Base-by-base conservation (phyloP, 2,329 filamentous ascomycete species). In the Penicillium hordei region DNA sequence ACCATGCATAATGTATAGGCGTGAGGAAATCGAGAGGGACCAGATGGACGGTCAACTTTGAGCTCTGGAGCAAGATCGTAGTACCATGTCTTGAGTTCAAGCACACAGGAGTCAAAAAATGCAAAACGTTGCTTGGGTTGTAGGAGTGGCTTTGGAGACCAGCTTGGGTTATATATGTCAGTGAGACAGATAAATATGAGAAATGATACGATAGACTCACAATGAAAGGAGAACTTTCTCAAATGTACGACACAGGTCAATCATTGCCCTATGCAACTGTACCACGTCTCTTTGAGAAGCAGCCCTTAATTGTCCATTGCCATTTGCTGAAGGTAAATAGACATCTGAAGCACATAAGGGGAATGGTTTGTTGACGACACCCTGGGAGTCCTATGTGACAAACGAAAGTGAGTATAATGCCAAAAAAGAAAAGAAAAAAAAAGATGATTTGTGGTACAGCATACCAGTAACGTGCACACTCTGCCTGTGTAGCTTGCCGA, bases 381-480 rank as follows among this genome's bases (percentile, higher is more conserved):
- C 71, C 61, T 72, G 70, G 0, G 63, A 69, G 15, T 72, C 69
- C 71, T 73, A 8, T 13, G 5, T 8, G 23, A 31, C 9, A 43
- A n/a, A 31, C 34, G 7, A 52, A 43, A 38, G 17, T 44, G 2
- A 42, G 42, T 38, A 38, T 33, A 2, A 17, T 23, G 36, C 31
- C 1, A 33, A 33, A 31, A 31, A 31, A 31, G 2, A 31, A 31
- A 5, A 31, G 1, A 31, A 33, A 27, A 10, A 1, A 8, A 23
- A 12, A 23, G 5, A 5, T 19, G n/a, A 1, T 12, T 12, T 25
- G 23, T 13, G 17, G n/a, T 27, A 3, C 4, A 9, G 53, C 65
- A n/a, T 66, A 75, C 72, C 61, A 75, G 52, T 57, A 75, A 67
- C 3, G 70, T 72, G 54, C 73, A 76, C 7, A 75, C 68, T 9